phyloP scores from a whole-genome alignment of 768 basidiomycete genomes.

The Termitomyces sp. region DNA sequence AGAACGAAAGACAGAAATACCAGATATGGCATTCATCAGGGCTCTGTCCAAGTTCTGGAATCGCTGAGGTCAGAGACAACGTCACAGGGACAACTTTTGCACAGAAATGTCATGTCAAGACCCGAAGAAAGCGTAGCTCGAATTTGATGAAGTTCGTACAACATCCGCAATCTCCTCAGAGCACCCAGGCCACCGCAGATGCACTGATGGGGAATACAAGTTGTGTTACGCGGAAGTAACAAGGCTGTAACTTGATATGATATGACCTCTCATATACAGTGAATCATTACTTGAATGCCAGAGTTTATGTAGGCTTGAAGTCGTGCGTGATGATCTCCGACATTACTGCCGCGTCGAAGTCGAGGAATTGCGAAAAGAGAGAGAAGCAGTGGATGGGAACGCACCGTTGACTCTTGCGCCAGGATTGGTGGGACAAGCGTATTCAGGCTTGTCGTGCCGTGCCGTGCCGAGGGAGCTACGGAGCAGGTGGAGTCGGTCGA shows the following conservation, averaged over 20 bases:
- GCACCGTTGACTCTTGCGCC: no score
- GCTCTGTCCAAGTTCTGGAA: no score
- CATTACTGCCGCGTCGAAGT: no score
- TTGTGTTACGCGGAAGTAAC: neutral
- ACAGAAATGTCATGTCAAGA: no score
- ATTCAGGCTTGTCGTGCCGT: no score
- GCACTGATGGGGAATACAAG: neutral
- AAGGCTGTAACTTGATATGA: neutral
- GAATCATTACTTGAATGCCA: neutral
- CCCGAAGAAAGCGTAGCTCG: neutral
- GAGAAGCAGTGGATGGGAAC: no score
- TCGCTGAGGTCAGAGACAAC: neutral
- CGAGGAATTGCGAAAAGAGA: no score
- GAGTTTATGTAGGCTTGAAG: no score
- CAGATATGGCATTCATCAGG: neutral
- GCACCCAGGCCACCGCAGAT: neutral
- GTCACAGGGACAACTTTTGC: neutral
- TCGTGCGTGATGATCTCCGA: no score
- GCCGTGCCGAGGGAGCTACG: no score
- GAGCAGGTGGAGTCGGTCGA: no score
- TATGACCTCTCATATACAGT: neutral
- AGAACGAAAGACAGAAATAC: neutral
- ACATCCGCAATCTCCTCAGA: neutral
- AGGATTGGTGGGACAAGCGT: no score
- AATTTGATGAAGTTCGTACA: neutral